Evolutionary conservation across 257 asterid species (phyloP), one percentile per base, ranked within the genome.

Genomic region (Penstemon davidsonii): DNA sequence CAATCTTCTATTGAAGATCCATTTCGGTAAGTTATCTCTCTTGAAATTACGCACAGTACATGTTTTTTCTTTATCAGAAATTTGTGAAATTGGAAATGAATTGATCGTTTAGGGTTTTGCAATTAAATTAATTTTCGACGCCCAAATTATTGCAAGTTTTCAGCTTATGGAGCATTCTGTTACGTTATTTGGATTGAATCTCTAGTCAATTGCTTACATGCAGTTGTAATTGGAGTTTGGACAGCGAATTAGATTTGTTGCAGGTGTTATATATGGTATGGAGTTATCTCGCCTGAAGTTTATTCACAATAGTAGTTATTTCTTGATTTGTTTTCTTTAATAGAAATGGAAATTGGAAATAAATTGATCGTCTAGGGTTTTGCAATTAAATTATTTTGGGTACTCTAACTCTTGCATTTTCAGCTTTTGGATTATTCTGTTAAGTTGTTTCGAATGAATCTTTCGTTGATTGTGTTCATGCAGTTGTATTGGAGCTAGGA

Each of bases 41-140:
- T 47, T 12, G 41, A 9, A 8, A 19, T 62, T 55, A n/a, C 37
- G 50, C 38, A 40, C 45, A 25, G 33, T 36, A 37, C 43, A 44
- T 41, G 10, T 13, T 45, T 53, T 5, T 50, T 64, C 33, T 4
- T 37, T 18, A 40, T 7, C 18, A 58, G 33, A 25, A 25, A 9
- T 7, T 5, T 55, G 42, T 8, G 46, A 7, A 50, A 54, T 25
- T 25, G 33, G 33, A 25, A 25, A 25, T 25, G 1, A 25, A 47
- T 40, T 50, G 69, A 61, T 67, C 73, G 19, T 69, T 41, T 73
- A 70, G 69, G 86, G 82, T 77, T 79, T 76, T 78, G 33, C 33
- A 25, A 1, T 25, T 25, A 25, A 25, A 25, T 25, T 25, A 25
- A 0, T 25, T 25, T 25, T 25, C 3, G 33, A 25, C 33, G 1